Base-by-base conservation (phyloP, 352 stramenopile genomes). In the Phytophthora lateralis region DNA sequence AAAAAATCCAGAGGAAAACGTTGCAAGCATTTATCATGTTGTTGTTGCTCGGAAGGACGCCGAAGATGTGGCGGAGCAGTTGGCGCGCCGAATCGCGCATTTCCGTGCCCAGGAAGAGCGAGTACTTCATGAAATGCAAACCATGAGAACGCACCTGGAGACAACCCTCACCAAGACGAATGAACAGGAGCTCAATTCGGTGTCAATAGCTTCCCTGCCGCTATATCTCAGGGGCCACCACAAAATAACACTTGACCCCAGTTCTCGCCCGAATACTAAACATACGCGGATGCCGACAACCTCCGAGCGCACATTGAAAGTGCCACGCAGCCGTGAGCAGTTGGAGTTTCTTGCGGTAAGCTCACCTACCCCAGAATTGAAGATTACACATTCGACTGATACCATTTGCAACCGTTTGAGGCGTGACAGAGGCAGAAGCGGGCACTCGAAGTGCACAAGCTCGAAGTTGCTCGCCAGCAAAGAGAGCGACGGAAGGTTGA, bases 31-130 rank as follows among this genome's bases (percentile, higher is more conserved):
- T 14, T 88, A 86, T 27, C 69, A 70, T 27, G 66, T 66, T 9
- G 69, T 82, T 58, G 62, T 59, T 26, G 73, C 78, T 9, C 71
- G 78, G n/a, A 90, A 88, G 63, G 71, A 55, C 18, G 78, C 80
- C 0, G 80, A 90, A 51, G 69, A 85, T 34, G 64, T 60, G 10
- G 78, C 75, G 12, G 71, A 78, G 56, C 73, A 85, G 14, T 49
- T 90, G 20, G 60, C 76, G 9, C 53, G 80, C 2, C 71, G 80
- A 0, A 85, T 89, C 38, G 66, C 80, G 7, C 72, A 85, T 46
- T 88, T 79, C 29, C 76, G 78, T 21, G 42, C 60, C 1, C 75
- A 88, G 27, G 80, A 90, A 63, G 78, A 88, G 37, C 73, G 69
- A 15, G 74, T 76, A n/a, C 55, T 88, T 34, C 62, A 63, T 9